These are phyloP conservation scores for Ascochyta rabiei DNA, from an alignment of 2,329 filamentous ascomycete genomes.

Conservation along the genomic window DNA sequence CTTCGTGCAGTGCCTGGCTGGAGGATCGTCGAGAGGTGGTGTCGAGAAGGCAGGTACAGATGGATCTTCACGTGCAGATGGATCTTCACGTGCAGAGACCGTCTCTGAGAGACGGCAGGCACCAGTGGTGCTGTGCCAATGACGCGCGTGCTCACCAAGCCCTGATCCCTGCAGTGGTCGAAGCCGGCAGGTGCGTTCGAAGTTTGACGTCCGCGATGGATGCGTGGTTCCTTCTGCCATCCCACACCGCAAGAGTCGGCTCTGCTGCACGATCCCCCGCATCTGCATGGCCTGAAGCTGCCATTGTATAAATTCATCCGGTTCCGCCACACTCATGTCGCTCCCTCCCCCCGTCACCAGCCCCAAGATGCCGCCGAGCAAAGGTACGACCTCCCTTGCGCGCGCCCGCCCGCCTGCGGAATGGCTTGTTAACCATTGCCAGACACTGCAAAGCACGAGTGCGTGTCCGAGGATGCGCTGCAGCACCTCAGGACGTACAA, in stretches of 20 bases:
- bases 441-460: slow-evolving; percentile 70
- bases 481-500: slow-evolving; percentile 94
- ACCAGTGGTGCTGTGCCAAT: slow-evolving; percentile 11
- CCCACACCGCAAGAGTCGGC: slow-evolving; percentile 15
- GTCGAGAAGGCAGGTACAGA: not conserved
- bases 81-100: slow-evolving; percentile 9
- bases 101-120: not conserved
- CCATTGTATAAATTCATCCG: slow-evolving; percentile 29
- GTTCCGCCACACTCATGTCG: slow-evolving; percentile 42
- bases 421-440: slow-evolving; percentile 7
- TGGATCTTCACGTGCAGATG: slow-evolving; percentile 14
- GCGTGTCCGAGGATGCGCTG: slow-evolving; percentile 86
- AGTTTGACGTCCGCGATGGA: slow-evolving; percentile 17
- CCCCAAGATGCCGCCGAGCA: slow-evolving; percentile 47
- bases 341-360: slow-evolving; percentile 45
- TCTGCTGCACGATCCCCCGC: slow-evolving; percentile 20
- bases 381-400: slow-evolving; percentile 30
- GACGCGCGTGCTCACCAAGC: slow-evolving; percentile 3
- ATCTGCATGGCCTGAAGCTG: slow-evolving; percentile 22
- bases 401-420: slow-evolving; percentile 1
- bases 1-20: slow-evolving; percentile 1
- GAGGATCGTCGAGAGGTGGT: not conserved
- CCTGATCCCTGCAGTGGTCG: slow-evolving; percentile 11
- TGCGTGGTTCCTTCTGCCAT: slow-evolving; percentile 13
- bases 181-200: slow-evolving; percentile 16